Base-by-base conservation (phyloP, 208 protist genomes). In the Entamoeba moshkovskii region DNA sequence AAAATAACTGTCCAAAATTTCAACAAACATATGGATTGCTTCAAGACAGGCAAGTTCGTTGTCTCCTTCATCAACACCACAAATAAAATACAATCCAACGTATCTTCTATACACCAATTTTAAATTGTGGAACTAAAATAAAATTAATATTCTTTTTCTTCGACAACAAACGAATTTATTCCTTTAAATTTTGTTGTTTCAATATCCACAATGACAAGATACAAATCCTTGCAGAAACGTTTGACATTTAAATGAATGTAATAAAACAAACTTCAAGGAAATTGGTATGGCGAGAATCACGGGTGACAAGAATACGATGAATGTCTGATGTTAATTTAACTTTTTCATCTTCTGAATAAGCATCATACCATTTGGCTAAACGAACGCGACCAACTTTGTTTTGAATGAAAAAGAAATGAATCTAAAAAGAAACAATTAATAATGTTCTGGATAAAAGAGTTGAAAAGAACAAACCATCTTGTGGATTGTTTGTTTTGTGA, bases 1-100 rank as follows among this genome's bases (percentile, higher is more conserved):
- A 95, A 99, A 99, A 95, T 99, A 99, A 95, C 98, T 97, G 95
- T 99, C 98, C 25, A 99, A 97, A 49, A 42, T 94, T 66, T 97
- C 96, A 93, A 98, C 98, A 94, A 99, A 98, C 0, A 99, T 95
- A 95, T 99, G 98, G 95, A 99, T 99, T 91, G 97, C 96, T 95
- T 99, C 98, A 3, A 99, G 95, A 95, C 97, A 98, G 0, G 97
- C 96, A 15, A 99, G 95, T 91, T 99, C 98, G 95, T 99, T 99
- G 96, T 99, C 99, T 52, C 96, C 97, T 42, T 97, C 66, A 94
- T 99, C 98, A 46, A 99, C 97, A 93, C 98, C 98, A n/a, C 99
- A 96, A 91, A 96, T 98, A 95, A 99, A 99, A 96, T 98, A 99
- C n/a, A 99, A 96, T n/a, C 99, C 99, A 3, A 98, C 98, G 94